phyloP scores from a whole-genome alignment of 768 basidiomycete genomes.

The Macrolepiota albuminosa region DNA sequence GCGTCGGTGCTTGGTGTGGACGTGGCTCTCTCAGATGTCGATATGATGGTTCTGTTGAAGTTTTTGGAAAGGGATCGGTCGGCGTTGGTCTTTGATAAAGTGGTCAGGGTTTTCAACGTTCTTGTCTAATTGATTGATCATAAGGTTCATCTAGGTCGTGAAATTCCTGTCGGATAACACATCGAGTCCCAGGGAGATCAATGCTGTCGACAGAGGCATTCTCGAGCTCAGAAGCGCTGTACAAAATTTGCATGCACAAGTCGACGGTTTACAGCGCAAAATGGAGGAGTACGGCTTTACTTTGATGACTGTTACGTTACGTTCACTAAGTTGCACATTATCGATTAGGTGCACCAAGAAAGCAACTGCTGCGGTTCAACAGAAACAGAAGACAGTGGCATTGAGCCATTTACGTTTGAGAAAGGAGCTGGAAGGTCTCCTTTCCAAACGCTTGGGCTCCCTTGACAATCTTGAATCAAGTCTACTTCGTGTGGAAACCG shows the following conservation, averaged over 20 bases:
- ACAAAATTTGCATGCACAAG: conserved; percentile 59
- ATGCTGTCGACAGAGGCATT: conserved; percentile 77
- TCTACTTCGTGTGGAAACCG: conserved; percentile 76
- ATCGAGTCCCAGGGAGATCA: conserved; percentile 43
- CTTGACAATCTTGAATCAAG: conserved; percentile 73
- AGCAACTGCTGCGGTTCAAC: conserved; percentile 58
- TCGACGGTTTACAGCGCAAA: conserved; percentile 61
- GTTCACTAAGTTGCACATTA: background rate
- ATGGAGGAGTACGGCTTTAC: conserved; percentile 58
- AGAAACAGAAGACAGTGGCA: conserved; percentile 70
- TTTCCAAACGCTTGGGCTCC: conserved; percentile 70
- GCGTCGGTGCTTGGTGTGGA: conserved; percentile 29
- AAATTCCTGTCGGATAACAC: conserved; percentile 59
- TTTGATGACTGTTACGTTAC: background rate
- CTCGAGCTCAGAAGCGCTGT: conserved; percentile 76
- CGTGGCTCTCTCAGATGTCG: conserved; percentile 47
- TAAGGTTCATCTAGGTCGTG: conserved; percentile 52
- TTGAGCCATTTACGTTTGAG: conserved; percentile 74
- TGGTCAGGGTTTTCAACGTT: conserved; percentile 39
- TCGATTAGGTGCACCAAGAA: conserved; percentile 57
- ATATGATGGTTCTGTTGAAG: conserved; percentile 66
- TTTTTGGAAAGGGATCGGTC: conserved; percentile 76
- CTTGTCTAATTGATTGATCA: background rate
- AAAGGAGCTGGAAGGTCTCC: conserved; percentile 75
- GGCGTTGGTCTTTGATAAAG: conserved; percentile 58